Base-by-base conservation (phyloP, 345 rosid species). In the Eucalyptus virginea region DNA sequence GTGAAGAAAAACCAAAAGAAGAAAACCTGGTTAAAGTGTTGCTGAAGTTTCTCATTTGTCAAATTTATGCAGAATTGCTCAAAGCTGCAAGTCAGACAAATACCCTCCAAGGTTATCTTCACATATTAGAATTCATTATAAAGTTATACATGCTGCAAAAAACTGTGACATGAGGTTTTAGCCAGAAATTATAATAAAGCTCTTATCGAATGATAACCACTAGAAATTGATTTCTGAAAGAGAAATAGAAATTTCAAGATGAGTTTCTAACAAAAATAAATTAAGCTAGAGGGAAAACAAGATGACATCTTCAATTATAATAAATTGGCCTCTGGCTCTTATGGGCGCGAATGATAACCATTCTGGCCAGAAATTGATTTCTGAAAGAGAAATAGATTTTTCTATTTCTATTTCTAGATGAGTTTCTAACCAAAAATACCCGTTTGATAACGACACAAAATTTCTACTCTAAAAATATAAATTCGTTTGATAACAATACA, bases 31-130 rank as follows among this genome's bases (percentile, higher is more conserved):
- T 98, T 98, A 93, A 98, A 98, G 93, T 97, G 99, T 90, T 98
- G 99, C 94, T 98, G 99, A 91, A 98, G 98, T 90, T 98, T 98
- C 93, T 98, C 99, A 93, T 98, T 98, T 11, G 99, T 97, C 95
- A 98, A 96, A 92, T 97, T 97, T 94, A 98, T 98, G 93, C 99
- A 98, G 91, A 98, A 98, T 91, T 98, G 99, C 96, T 98, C 99
- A 92, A 98, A 98, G 93, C 99, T 98, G 97, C 93, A 95, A 40
- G 30, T 40, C 47, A 77, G 85, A 40, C 47, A 77, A 40, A 77
- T 42, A 77, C 47, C 47, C 30, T 40, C 85, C 85, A 77, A 77
- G 7, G 45, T 77, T 77, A 77, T 77, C 85, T 40, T 40, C 85
- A 40, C 47, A 40, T 77, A 21, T 6, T 40, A 21, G 47, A 77